phyloP scores from a whole-genome alignment of 164 flowering plant genomes.

The Warburgia ugandensis region DNA sequence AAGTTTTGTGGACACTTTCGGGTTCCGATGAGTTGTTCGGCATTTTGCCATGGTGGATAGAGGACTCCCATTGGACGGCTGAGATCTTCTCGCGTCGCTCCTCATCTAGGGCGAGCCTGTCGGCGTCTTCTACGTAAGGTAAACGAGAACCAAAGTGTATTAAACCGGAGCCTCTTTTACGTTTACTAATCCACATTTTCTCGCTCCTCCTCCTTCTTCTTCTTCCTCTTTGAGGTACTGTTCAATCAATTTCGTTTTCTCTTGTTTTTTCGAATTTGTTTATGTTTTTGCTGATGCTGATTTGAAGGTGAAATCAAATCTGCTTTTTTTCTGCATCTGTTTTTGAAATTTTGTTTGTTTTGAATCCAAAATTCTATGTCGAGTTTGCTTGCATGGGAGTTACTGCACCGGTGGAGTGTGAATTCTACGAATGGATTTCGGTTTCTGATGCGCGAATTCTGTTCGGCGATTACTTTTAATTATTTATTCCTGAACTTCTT shows the following conservation, averaged over 20 bases:
- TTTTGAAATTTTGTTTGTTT: background rate
- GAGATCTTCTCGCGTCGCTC: constrained; percentile 20
- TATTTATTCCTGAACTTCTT: too few relatives aligned
- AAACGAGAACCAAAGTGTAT: background rate
- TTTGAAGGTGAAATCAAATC: too few relatives aligned
- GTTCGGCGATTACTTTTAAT: too few relatives aligned
- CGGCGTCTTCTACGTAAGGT: constrained; percentile 27
- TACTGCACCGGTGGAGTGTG: too few relatives aligned
- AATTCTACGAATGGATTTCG: too few relatives aligned
- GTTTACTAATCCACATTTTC: too few relatives aligned
- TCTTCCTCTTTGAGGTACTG: too few relatives aligned
- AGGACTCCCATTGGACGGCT: constrained; percentile 16
- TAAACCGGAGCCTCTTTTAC: too few relatives aligned
- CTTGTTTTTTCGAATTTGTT: background rate
- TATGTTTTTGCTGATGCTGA: background rate
- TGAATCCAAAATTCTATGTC: background rate
- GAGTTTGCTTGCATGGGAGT: too few relatives aligned
- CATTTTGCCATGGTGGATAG: background rate
- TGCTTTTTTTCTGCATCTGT: constrained; percentile 1
- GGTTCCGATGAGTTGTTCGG: constrained; percentile 12
- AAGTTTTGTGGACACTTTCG: constrained; percentile 1
- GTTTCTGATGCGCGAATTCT: too few relatives aligned
- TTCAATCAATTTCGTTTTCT: too few relatives aligned
- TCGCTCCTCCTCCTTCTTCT: too few relatives aligned
- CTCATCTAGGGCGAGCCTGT: constrained; percentile 16